phyloP scores from a whole-genome alignment of 2,329 filamentous ascomycete species.

The Fusarium citri region DNA sequence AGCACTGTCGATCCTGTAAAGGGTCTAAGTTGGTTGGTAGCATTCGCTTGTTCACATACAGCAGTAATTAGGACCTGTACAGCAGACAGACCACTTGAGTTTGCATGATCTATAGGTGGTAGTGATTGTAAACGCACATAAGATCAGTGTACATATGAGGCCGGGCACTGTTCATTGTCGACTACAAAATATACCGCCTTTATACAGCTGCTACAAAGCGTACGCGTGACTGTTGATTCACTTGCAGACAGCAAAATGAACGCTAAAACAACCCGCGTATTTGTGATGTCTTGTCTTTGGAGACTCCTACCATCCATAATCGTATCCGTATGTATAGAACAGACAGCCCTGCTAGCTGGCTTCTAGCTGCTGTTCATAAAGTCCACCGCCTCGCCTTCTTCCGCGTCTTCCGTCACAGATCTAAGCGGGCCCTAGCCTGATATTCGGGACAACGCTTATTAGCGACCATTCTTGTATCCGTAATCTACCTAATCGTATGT shows the following conservation, averaged over 20 bases:
- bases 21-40: constrained; percentile 20
- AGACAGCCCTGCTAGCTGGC: constrained; percentile 19
- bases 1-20: constrained; percentile 15
- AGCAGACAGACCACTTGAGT: constrained; percentile 34
- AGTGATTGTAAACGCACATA: background rate
- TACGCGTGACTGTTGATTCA: constrained; percentile 9
- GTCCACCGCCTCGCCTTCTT: constrained; percentile 36
- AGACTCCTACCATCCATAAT: constrained; percentile 25
- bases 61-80: constrained; percentile 13
- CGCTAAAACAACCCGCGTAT: constrained; percentile 3
- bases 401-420: constrained; percentile 35
- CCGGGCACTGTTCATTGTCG: background rate
- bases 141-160: background rate
- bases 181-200: background rate
- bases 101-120: background rate
- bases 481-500: constrained; percentile 37
- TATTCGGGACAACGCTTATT: constrained; percentile 27
- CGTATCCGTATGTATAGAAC: constrained; percentile 33
- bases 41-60: constrained; percentile 14
- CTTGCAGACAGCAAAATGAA: background rate
- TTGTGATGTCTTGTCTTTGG: constrained; percentile 3
- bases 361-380: background rate
- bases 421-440: constrained; percentile 35
- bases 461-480: constrained; percentile 2
- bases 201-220: background rate